Percentiles rank a stretch among this genome's conserved stretches.
phyloP scores from a whole-genome alignment of 108 stramenopile genomes.

The Cafeteria roenbergensis region DNA sequence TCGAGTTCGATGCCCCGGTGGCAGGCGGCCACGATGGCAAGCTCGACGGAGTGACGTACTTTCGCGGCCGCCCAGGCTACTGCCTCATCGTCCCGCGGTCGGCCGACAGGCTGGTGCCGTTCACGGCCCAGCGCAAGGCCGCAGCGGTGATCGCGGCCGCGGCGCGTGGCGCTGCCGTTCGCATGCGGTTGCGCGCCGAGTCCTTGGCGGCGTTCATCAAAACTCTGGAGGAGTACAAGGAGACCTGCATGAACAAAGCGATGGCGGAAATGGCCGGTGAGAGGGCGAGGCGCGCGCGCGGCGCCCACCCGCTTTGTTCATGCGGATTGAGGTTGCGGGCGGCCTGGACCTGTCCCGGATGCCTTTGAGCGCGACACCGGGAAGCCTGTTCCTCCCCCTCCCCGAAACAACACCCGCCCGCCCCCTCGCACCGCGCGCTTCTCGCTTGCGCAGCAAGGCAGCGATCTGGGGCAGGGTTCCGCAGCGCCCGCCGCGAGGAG shows the following conservation, averaged over 20 bases:
- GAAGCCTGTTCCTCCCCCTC: neutral
- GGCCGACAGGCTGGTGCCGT: neutral
- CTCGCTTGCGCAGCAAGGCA: neutral
- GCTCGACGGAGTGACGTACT: constrained; percentile 16
- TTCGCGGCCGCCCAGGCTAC: constrained; percentile 51
- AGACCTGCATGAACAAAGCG: neutral
- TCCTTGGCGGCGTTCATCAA: neutral
- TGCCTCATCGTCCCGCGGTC: constrained; percentile 25
- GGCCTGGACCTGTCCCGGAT: neutral
- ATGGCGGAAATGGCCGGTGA: neutral
- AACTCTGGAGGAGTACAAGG: neutral
- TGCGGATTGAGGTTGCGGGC: too few relatives aligned
- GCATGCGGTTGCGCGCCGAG: neutral
- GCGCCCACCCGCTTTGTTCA: neutral
- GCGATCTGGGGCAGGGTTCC: too few relatives aligned
- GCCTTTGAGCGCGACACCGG: neutral
- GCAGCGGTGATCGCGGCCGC: neutral
- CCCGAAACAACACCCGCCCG: neutral
- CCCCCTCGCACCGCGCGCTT: neutral
- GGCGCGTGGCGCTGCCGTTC: neutral
- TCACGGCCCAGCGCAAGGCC: neutral
- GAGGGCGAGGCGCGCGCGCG: neutral
- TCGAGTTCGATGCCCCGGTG: neutral
- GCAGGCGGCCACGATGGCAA: neutral
- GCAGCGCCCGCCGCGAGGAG: too few relatives aligned